These are phyloP conservation scores for Penicillium pulvis DNA, from an alignment of 495 filamentous ascomycete species.

Conservation along the genomic window DNA sequence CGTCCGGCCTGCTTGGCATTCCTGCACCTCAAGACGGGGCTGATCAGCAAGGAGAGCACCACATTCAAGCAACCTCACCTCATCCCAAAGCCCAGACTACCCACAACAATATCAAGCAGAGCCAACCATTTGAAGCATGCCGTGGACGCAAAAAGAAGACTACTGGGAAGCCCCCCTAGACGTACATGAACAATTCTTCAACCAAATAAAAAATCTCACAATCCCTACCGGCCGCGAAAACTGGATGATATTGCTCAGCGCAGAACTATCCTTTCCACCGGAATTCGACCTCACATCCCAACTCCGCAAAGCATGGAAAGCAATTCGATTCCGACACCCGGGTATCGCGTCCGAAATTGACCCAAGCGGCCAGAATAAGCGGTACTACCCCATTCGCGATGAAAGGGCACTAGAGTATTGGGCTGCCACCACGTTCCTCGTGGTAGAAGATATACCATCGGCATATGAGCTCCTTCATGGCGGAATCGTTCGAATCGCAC, in stretches of 20 bases:
- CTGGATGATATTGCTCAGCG: not conserved
- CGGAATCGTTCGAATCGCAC: not conserved
- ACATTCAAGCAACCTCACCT: not conserved
- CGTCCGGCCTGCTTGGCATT: not conserved
- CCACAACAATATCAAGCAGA: too few relatives aligned
- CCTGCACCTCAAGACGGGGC: not conserved
- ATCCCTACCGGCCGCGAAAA: not conserved
- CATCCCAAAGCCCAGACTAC: not conserved
- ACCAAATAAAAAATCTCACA: not conserved
- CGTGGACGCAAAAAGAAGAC: not conserved
- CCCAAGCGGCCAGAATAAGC: not conserved
- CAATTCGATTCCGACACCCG: not conserved
- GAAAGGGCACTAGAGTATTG: not conserved
- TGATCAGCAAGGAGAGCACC: not conserved
- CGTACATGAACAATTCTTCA: not conserved
- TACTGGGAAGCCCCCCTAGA: constrained; percentile 1
- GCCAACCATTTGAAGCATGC: not conserved
- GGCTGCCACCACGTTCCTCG: not conserved
- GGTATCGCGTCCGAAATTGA: not conserved
- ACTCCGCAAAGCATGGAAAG: not conserved
- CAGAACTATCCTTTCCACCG: not conserved
- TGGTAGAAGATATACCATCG: not conserved
- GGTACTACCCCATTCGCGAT: not conserved
- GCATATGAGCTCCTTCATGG: not conserved
- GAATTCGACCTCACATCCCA: not conserved